Evolutionary conservation across 1,139 yeast species (phyloP), one percentile per base, ranked within the genome.

Genomic region (Williopsis jadinii): DNA sequence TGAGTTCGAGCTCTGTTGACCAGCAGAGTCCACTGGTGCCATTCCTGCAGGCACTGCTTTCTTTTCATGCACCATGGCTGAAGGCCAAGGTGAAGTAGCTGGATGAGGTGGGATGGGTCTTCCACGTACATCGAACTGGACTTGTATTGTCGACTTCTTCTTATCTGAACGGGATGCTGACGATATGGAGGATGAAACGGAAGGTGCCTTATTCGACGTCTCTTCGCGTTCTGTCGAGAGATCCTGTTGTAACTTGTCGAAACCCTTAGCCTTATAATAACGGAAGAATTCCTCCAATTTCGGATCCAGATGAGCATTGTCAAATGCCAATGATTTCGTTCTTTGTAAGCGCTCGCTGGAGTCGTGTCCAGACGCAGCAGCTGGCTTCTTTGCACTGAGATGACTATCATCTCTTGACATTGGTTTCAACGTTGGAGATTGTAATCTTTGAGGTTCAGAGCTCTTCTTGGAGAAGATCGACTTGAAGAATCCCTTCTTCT

Each of bases 211-310:
- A 9, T 46, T 35, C 10, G 12, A 28, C 26, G 32, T 27, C 32
- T 30, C 28, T 32, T 30, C 34, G 14, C 28, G 9, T 26, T 31
- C 35, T 32, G 13, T 15, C n/a, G 30, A 32, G 8, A 43, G 32
- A 19, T 55, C 56, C 35, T 46, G 45, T 15, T 52, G 50, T 50
- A 68, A 45, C 56, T 66, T 55, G 13, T 59, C 48, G 3, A 59
- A 44, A 1, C 64, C 63, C 45, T 68, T 71, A 2, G 61, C 48
- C 42, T 67, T 65, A 52, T 73, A 77, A 51, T 71, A 73, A 38
- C 67, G 66, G 43, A 82, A 64, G 52, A 80, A 82, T 41, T 76
- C 79, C 33, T 75, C 75, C 32, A 82, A 56, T 48, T 76, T 68
- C 2, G 83, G 80, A 51, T 80, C 85, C 28, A 65, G 46, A 3